phyloP scores from a whole-genome alignment of 345 rosid species.

The Populus pruinosa region DNA sequence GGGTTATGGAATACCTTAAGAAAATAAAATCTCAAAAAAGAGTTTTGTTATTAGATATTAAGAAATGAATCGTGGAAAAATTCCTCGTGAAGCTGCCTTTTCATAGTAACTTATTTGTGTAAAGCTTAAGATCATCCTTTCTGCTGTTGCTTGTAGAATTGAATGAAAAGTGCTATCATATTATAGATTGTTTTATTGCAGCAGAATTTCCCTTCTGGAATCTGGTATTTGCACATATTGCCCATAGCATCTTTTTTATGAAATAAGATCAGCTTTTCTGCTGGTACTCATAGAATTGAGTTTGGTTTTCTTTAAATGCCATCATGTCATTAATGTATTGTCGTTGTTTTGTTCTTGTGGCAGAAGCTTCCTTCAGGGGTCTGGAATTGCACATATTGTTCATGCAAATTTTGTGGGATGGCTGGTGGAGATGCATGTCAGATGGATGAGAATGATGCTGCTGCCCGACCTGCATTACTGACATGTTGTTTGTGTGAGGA shows the following conservation, averaged over 20 bases:
- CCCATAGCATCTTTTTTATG: not conserved
- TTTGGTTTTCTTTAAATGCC: not conserved
- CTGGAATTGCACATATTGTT: conserved; percentile 87
- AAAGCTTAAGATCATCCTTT: not conserved
- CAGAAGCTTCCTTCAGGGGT: conserved; percentile 83
- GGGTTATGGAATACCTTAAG: not conserved
- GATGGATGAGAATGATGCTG: conserved; percentile 22
- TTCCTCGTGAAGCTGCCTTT: not conserved
- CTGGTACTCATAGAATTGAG: not conserved
- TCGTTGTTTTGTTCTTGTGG: conserved; percentile 11
- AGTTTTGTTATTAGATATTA: not conserved
- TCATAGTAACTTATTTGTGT: not conserved
- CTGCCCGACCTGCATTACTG: conserved; percentile 27
- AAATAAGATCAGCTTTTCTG: not conserved
- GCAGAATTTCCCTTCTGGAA: conserved; percentile 78
- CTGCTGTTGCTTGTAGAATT: not conserved
- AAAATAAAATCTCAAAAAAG: not conserved
- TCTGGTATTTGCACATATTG: conserved; percentile 82
- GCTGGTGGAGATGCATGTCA: conserved; percentile 35
- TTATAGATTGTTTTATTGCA: conserved; percentile 13
- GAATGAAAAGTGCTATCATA: not conserved
- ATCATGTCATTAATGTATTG: conserved; percentile 3
- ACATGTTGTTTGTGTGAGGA: conserved; percentile 69
- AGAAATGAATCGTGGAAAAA: not conserved
- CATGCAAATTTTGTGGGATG: conserved; percentile 78